Percentiles rank a stretch among this genome's conserved stretches.
These are phyloP conservation scores for Echria macrotheca DNA, from an alignment of 495 filamentous ascomycete species.

Conservation along the genomic window DNA sequence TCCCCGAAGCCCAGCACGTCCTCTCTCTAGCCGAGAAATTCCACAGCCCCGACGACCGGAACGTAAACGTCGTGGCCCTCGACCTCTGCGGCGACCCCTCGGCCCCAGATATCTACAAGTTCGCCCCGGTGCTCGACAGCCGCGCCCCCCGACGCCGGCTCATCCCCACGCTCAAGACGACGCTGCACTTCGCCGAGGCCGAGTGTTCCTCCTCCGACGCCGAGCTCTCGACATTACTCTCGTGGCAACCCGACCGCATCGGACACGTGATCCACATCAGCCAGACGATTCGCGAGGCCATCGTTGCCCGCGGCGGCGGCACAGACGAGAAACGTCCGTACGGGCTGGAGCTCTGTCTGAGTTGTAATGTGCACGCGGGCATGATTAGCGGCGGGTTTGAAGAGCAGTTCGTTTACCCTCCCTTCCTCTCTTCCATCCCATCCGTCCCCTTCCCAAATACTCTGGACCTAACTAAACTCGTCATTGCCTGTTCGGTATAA, in stretches of 20 bases:
- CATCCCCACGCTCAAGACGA: conserved; percentile 52
- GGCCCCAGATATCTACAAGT: conserved; percentile 49
- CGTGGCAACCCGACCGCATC: conserved; percentile 61
- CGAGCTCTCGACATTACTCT: conserved; percentile 59
- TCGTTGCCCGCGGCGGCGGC: conserved; percentile 34
- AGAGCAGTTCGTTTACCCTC: conserved; percentile 42
- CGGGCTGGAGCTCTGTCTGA: conserved; percentile 72
- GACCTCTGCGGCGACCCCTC: conserved; percentile 83
- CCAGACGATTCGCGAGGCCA: conserved; percentile 49
- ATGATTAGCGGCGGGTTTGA: conserved; percentile 65
- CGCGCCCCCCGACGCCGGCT: no score
- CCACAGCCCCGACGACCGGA: conserved; percentile 41
- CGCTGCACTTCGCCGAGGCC: conserved; percentile 76
- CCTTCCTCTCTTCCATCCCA: conserved; percentile 12
- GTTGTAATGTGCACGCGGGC: conserved; percentile 73
- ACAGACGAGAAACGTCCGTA: no score
- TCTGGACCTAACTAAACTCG: no score
- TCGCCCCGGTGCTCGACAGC: no score
- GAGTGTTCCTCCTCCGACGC: conserved; percentile 41
- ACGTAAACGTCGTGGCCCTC: conserved; percentile 70
- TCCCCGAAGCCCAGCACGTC: conserved; percentile 51
- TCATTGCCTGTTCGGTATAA: no score
- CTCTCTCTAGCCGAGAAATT: conserved; percentile 59
- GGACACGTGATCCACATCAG: conserved; percentile 77
- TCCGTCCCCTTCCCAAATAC: no score